Base-by-base conservation (phyloP, 805 yeast genomes). In the Lipomyces japonicus region DNA sequence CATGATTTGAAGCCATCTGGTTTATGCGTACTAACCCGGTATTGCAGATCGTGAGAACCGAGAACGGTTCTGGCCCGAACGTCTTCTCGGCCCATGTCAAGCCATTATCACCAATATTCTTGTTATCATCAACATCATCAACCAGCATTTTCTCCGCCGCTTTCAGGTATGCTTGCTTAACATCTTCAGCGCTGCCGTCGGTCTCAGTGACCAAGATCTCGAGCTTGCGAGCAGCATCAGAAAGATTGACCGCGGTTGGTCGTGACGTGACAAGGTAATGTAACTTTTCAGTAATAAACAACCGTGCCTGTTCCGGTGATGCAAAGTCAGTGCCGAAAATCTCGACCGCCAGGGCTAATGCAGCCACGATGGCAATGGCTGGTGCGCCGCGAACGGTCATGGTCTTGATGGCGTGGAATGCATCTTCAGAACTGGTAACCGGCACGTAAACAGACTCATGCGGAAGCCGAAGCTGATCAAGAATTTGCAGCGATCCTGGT, bases 351-450 rank as follows among this genome's bases (percentile, higher is more conserved):
- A 91, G 77, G 1, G 96, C 79, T 52, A 90, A 75, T 1, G 89
- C 81, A 3, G 96, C 97, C 2, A 91, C 97, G 50, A 91, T 86
- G 55, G 97, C 97, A 64, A 91, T 91, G 1, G 97, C 97, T 0
- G 98, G 98, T 0, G 98, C 98, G 34, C 98, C 98, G 65, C 98
- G 76, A 3, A 95, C 97, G 62, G 86, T 89, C 98, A 91, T 91
- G 50, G 75, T 75, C 63, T 81, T 82, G 66, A 91, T 91, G n/a
- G 86, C 95, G 18, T 75, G 74, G 68, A 71, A 87, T 2, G 95
- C 97, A 65, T 84, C 89, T 41, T 82, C 82, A 44, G 86, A 80
- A 16, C 79, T 71, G 34, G 70, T 58, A 50, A 91, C 77, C 1
- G 74, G 65, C 19, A 90, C 70, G 66, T 87, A 91, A 42, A 72